phyloP scores from a whole-genome alignment of 352 stramenopile genomes.

The Ophiocytium majus region DNA sequence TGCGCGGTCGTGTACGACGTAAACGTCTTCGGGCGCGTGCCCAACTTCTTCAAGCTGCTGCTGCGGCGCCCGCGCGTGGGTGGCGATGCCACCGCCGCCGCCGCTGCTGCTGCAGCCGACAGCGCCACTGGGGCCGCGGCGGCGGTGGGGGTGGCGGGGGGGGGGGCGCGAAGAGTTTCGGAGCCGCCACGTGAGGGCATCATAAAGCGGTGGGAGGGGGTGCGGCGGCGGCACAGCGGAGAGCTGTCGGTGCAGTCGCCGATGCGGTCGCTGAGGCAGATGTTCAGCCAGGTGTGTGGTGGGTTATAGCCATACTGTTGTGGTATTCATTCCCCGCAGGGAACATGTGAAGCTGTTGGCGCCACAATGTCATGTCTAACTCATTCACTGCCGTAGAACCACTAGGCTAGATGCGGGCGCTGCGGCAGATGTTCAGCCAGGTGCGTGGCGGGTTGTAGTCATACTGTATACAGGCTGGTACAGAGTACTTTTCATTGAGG shows the following conservation, averaged over 20 bases:
- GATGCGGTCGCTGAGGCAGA: neutral
- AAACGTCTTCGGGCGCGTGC: slow-evolving; percentile 70
- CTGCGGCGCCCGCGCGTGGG: slow-evolving; percentile 23
- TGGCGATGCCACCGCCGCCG: too few species aligned
- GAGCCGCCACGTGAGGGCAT: too few species aligned
- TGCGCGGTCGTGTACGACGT: slow-evolving; percentile 71
- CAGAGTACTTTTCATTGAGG: too few species aligned
- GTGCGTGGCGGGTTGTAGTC: neutral
- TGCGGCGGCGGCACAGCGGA: slow-evolving; percentile 14
- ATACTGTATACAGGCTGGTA: too few species aligned
- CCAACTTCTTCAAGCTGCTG: slow-evolving; percentile 38
- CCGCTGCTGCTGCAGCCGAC: neutral
- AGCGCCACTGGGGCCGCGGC: too few species aligned
- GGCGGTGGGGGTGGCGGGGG: neutral
- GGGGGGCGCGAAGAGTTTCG: too few species aligned
- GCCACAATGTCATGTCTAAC: too few species aligned
- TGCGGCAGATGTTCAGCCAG: neutral
- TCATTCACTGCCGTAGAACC: too few species aligned
- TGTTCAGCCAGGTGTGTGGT: neutral
- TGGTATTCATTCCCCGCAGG: neutral
- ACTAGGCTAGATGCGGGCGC: neutral
- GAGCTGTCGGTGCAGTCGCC: neutral
- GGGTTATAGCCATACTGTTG: neutral
- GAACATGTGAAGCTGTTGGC: too few species aligned
- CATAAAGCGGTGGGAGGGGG: slow-evolving; percentile 42